phyloP scores from a whole-genome alignment of 1,284 basidiomycete species.

The Rhodotorula sp. region DNA sequence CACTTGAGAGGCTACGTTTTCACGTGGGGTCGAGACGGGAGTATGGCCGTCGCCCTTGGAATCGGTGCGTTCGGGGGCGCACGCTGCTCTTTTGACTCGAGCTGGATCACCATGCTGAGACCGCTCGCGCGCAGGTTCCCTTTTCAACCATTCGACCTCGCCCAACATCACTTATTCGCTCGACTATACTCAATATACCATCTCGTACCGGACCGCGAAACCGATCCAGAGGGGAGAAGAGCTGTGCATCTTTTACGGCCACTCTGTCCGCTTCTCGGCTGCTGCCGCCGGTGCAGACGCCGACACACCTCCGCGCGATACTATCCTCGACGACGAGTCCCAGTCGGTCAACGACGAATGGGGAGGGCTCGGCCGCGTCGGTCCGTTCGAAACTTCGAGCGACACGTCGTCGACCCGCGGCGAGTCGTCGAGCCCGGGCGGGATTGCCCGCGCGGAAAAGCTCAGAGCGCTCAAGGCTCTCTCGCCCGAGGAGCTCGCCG shows the following conservation, averaged over 20 bases:
- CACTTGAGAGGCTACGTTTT: conserved; percentile 82
- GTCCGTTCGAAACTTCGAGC: background rate
- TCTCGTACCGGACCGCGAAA: conserved; percentile 64
- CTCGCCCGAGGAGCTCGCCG: conserved; percentile 5
- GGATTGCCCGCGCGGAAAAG: background rate
- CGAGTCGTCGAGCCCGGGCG: background rate
- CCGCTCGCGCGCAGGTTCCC: conserved; percentile 58
- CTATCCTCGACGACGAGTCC: conserved; percentile 17
- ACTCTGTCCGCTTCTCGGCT: conserved; percentile 44
- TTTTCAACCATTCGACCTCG: conserved; percentile 69
- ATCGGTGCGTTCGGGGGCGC: conserved; percentile 59
- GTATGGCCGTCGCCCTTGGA: conserved; percentile 83
- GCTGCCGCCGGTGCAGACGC: background rate
- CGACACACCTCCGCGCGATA: background rate
- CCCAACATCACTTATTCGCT: conserved; percentile 72
- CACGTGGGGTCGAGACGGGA: conserved; percentile 65
- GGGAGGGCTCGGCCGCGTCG: conserved; percentile 27
- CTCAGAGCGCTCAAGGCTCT: conserved; percentile 4
- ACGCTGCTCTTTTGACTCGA: background rate
- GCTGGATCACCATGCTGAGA: background rate
- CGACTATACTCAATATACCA: conserved; percentile 57
- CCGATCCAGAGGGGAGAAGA: conserved; percentile 65
- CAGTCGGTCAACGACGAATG: conserved; percentile 27
- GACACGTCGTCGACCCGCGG: too few relatives aligned
- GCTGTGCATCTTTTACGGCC: conserved; percentile 74